Conservation (phyloP, 75 land plant genomes). For the Pinus taeda region DNA sequence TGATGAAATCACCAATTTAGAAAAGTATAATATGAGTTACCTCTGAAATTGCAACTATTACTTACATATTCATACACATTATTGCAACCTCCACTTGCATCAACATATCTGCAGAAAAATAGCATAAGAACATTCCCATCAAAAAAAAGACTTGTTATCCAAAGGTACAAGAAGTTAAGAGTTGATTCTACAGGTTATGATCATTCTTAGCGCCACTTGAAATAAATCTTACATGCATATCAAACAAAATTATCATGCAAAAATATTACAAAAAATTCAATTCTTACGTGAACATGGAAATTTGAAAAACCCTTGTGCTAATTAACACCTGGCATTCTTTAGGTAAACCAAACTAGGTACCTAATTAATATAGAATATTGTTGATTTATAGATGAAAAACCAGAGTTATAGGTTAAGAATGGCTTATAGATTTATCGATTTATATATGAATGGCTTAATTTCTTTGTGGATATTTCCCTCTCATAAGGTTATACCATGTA, state of each 20-base stretch:
- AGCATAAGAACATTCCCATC: not conserved
- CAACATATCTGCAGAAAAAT: slow-evolving; percentile 59
- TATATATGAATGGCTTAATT: too few relatives aligned
- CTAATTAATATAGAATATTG: not conserved
- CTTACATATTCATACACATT: slow-evolving; percentile 95
- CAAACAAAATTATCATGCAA: not conserved
- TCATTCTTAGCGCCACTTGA: not conserved
- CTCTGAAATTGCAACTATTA: not conserved
- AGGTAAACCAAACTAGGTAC: not conserved
- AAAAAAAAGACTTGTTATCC: not conserved
- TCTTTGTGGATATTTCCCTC: too few relatives aligned
- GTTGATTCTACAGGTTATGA: not conserved
- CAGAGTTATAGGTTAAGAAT: not conserved
- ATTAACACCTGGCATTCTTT: not conserved
- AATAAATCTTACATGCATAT: not conserved
- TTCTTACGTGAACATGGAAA: not conserved
- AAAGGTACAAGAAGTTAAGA: not conserved
- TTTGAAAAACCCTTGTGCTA: not conserved
- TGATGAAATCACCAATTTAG: not conserved
- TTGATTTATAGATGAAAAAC: not conserved
- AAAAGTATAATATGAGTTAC: slow-evolving; percentile 1
- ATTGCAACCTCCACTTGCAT: slow-evolving; percentile 82
- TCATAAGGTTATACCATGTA: too few relatives aligned
- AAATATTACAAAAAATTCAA: not conserved
- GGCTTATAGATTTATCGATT: too few relatives aligned